A percentile compares a stretch with the other conserved stretches of the same genome.
These are phyloP conservation scores for Platismatia glauca DNA, from an alignment of 495 filamentous ascomycete species.

Conservation along the genomic window DNA sequence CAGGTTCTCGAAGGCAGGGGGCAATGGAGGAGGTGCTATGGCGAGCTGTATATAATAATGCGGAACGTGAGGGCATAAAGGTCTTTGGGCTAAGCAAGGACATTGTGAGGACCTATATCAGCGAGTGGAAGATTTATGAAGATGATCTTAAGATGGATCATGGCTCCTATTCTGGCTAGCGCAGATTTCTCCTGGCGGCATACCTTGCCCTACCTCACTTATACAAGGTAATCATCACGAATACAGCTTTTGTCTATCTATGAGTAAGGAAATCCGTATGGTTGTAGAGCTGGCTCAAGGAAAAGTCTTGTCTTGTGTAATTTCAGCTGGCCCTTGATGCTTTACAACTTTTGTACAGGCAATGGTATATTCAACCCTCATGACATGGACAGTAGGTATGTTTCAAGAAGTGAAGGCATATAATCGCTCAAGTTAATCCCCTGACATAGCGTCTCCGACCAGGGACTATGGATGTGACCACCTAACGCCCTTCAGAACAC, in stretches of 20 bases:
- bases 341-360: not conserved
- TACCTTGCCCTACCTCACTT: not conserved
- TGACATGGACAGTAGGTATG: not conserved
- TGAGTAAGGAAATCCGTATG: too few species aligned
- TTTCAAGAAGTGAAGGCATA: not conserved
- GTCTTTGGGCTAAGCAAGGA: conserved; percentile 12
- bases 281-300: not conserved
- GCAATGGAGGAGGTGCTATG: not conserved
- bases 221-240: too few species aligned
- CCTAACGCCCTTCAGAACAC: not conserved
- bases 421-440: not conserved
- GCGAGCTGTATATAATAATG: not conserved
- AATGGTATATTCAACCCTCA: not conserved
- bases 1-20: conserved; percentile 5
- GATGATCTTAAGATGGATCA: not conserved
- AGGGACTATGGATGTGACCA: not conserved
- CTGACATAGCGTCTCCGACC: not conserved
- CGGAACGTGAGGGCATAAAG: not conserved
- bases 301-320: not conserved
- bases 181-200: not conserved
- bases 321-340: not conserved
- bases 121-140: not conserved
- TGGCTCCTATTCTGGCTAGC: not conserved
- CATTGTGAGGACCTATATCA: not conserved
- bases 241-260: too few species aligned